phyloP scores from a whole-genome alignment of 192 early-diverging fungal species.

The Rhizophlyctis rosea region DNA sequence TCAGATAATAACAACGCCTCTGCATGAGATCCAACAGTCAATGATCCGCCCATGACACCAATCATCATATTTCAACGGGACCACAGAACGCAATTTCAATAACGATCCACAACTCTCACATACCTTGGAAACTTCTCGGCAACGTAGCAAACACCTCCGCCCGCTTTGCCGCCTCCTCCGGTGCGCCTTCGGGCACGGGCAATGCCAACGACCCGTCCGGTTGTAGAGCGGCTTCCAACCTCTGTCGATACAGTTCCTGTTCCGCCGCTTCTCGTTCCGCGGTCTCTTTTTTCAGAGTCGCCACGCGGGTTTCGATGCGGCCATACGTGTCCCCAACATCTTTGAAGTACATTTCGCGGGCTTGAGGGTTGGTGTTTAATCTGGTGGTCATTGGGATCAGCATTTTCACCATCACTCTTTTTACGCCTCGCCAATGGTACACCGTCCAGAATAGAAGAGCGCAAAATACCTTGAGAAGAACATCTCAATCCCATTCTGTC shows the following conservation, averaged over 20 bases:
- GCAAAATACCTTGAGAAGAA: slow-evolving; percentile 72
- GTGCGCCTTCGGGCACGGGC: slow-evolving; percentile 57
- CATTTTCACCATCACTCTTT: too few species aligned
- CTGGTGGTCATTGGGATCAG: too few species aligned
- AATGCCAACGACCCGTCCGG: slow-evolving; percentile 70
- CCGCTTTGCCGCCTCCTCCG: slow-evolving; percentile 53
- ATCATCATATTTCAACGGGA: not conserved
- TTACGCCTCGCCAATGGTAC: too few species aligned
- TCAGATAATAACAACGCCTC: slow-evolving; percentile 72
- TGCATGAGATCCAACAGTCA: slow-evolving; percentile 12
- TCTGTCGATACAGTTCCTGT: slow-evolving; percentile 37
- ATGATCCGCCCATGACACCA: not conserved
- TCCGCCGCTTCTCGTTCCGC: slow-evolving; percentile 30
- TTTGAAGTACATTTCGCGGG: slow-evolving; percentile 74
- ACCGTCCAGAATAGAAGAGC: not conserved
- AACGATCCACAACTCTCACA: slow-evolving; percentile 5
- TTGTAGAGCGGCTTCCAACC: slow-evolving; percentile 74
- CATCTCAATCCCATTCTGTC: slow-evolving; percentile 74
- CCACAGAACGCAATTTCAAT: slow-evolving; percentile 1
- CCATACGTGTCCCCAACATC: slow-evolving; percentile 85
- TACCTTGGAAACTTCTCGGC: slow-evolving; percentile 65
- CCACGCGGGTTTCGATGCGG: slow-evolving; percentile 74
- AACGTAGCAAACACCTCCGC: slow-evolving; percentile 70
- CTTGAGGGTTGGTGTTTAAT: slow-evolving; percentile 50
- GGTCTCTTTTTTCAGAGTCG: slow-evolving; percentile 58